These are phyloP conservation scores for Apiospora aurea DNA, from an alignment of 2,329 filamentous ascomycete genomes.

Conservation along the genomic window DNA sequence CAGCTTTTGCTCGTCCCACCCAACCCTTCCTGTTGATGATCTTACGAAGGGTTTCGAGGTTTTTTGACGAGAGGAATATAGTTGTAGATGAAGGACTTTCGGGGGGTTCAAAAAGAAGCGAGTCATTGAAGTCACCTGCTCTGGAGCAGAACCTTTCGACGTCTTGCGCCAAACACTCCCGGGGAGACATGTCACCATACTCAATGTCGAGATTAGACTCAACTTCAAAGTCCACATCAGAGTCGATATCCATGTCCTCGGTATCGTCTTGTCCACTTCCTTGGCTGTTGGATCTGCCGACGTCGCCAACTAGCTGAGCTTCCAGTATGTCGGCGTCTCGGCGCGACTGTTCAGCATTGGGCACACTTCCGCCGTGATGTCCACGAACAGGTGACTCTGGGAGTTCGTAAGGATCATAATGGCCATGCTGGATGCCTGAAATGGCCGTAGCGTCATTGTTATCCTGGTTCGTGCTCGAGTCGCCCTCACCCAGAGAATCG, in stretches of 20 bases:
- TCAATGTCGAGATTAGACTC: slow-evolving; percentile 28
- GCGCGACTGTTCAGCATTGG: neutral
- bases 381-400: neutral
- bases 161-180: slow-evolving; percentile 37
- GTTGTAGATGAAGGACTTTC: slow-evolving; percentile 30
- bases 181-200: slow-evolving; percentile 28
- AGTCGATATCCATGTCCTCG: neutral
- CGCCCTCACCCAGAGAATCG: neutral
- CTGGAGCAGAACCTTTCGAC: slow-evolving; percentile 32
- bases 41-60: slow-evolving; percentile 31
- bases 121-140: slow-evolving; percentile 26
- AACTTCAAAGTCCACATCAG: slow-evolving; percentile 26
- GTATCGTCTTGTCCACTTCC: neutral
- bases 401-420: neutral
- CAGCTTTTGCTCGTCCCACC: slow-evolving; percentile 26
- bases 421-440: neutral
- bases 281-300: neutral
- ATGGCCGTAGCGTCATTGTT: neutral
- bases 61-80: slow-evolving; percentile 29
- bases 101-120: slow-evolving; percentile 32
- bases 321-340: neutral
- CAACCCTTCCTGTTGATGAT: slow-evolving; percentile 34
- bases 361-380: neutral
- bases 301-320: neutral
- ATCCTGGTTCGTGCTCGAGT: neutral